Conservation (phyloP, 2,329 filamentous ascomycete species). For the Fusarium solani-melongenae region DNA sequence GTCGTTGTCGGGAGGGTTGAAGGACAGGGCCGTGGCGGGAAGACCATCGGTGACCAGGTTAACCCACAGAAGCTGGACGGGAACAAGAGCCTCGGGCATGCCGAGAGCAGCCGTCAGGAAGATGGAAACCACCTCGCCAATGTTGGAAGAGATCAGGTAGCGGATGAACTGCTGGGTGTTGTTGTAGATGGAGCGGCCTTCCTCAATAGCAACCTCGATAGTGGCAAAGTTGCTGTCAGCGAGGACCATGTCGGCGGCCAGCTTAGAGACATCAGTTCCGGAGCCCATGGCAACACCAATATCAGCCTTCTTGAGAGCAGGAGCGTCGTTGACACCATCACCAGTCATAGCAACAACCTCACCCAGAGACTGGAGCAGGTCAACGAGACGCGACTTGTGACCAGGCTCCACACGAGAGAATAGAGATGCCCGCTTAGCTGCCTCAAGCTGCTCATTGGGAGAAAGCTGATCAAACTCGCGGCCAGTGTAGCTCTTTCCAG, state of each 20-base stretch:
- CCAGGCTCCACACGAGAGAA: constrained; percentile 96
- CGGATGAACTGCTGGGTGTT: constrained; percentile 99
- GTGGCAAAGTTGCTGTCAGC: constrained; percentile 99
- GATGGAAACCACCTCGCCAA: constrained; percentile 98
- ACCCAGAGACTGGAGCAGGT: constrained; percentile 90
- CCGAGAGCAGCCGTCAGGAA: constrained; percentile 96
- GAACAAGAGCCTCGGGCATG: constrained; percentile 97
- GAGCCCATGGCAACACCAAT: constrained; percentile 99
- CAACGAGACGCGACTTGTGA: constrained; percentile 98
- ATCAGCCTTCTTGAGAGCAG: constrained; percentile 97
- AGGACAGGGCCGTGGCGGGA: constrained; percentile 93
- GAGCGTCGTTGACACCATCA: constrained; percentile 98
- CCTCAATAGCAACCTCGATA: constrained; percentile 94
- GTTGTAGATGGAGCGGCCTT: constrained; percentile 98
- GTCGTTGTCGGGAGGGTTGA: constrained; percentile 98
- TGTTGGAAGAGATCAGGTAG: constrained; percentile 98
- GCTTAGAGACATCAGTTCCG: constrained; percentile 95
- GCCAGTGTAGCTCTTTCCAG: constrained; percentile 93
- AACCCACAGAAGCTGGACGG: constrained; percentile 98
- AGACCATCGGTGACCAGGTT: constrained; percentile 98
- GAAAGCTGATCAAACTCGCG: constrained; percentile 91
- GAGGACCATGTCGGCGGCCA: constrained; percentile 98
- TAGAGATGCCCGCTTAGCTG: constrained; percentile 85
- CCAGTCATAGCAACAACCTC: constrained; percentile 99
- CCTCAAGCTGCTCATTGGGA: constrained; percentile 82